Percentiles rank a stretch among this genome's conserved stretches.
These are phyloP conservation scores for Lachnellula arida DNA, from an alignment of 2,329 filamentous ascomycete species.

Conservation along the genomic window DNA sequence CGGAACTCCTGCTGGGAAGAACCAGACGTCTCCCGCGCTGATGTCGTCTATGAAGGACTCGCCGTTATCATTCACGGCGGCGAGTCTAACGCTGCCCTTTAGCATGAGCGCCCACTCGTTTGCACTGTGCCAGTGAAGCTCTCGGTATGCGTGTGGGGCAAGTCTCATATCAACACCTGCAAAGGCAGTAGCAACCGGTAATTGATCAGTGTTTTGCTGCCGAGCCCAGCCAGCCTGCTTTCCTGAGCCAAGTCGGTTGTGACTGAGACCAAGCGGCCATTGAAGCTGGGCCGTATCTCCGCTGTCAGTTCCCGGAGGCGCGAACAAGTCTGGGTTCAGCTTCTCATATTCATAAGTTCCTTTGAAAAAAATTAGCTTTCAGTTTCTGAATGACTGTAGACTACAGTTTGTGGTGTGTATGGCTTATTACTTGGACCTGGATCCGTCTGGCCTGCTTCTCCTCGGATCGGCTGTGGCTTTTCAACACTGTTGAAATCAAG, in stretches of 20 bases:
- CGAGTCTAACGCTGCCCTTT: slow-evolving; percentile 48
- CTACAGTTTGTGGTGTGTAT: background rate
- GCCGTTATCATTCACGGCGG: slow-evolving; percentile 49
- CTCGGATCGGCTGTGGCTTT: slow-evolving; percentile 51
- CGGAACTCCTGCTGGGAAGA: slow-evolving; percentile 46
- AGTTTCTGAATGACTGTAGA: background rate
- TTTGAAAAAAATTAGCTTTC: background rate
- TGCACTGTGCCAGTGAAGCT: slow-evolving; percentile 59
- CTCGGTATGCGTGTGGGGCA: slow-evolving; percentile 53
- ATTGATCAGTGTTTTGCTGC: slow-evolving; percentile 48
- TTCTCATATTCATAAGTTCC: slow-evolving; percentile 46
- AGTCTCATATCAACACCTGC: slow-evolving; percentile 57
- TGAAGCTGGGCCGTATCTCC: slow-evolving; percentile 43
- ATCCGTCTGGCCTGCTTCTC: slow-evolving; percentile 43
- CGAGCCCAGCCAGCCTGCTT: slow-evolving; percentile 48
- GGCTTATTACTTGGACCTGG: slow-evolving; percentile 41
- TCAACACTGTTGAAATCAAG: slow-evolving; percentile 49
- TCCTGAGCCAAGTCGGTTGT: slow-evolving; percentile 39
- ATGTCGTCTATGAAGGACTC: slow-evolving; percentile 45
- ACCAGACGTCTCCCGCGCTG: slow-evolving; percentile 42
- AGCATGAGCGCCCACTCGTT: slow-evolving; percentile 49
- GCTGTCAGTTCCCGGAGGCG: slow-evolving; percentile 49
- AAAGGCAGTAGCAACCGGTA: slow-evolving; percentile 45
- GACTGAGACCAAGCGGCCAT: slow-evolving; percentile 52
- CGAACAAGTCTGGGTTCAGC: slow-evolving; percentile 49